These are phyloP conservation scores for Cadophora gregata DNA, from an alignment of 2,329 filamentous ascomycete genomes.

Conservation along the genomic window DNA sequence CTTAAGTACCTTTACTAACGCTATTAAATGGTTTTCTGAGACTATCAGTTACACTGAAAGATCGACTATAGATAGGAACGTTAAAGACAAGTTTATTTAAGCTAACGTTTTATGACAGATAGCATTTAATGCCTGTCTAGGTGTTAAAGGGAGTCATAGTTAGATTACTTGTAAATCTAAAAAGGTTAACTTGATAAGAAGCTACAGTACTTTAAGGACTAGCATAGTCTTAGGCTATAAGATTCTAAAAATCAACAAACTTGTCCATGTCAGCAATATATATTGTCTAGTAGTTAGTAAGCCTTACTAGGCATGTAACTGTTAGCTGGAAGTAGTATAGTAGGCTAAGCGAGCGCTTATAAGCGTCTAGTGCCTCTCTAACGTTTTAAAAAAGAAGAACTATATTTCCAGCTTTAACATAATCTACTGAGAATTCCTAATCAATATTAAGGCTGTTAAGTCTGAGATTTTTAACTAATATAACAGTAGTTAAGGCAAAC, in stretches of 20 bases:
- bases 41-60: conserved; percentile 69
- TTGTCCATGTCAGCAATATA: conserved; percentile 52
- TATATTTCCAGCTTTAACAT: conserved; percentile 5
- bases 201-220: conserved; percentile 48
- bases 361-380: conserved; percentile 3
- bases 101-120: background rate
- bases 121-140: conserved; percentile 5
- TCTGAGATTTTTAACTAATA: conserved; percentile 31
- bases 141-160: conserved; percentile 6
- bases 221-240: conserved; percentile 67
- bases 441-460: conserved; percentile 25
- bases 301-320: conserved; percentile 57
- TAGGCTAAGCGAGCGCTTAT: conserved; percentile 19
- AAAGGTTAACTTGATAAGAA: conserved; percentile 14
- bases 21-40: conserved; percentile 68
- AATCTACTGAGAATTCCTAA: conserved; percentile 11
- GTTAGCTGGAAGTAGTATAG: conserved; percentile 59
- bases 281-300: conserved; percentile 53
- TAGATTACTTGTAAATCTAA: conserved; percentile 6
- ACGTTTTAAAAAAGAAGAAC: conserved; percentile 4
- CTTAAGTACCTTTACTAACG: conserved; percentile 65
- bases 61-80: conserved; percentile 80
- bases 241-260: conserved; percentile 60
- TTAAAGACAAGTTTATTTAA: conserved; percentile 54
- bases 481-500: conserved; percentile 33